Evolutionary conservation across 163 green algal species (phyloP).

Genomic region (Volvox carteri): DNA sequence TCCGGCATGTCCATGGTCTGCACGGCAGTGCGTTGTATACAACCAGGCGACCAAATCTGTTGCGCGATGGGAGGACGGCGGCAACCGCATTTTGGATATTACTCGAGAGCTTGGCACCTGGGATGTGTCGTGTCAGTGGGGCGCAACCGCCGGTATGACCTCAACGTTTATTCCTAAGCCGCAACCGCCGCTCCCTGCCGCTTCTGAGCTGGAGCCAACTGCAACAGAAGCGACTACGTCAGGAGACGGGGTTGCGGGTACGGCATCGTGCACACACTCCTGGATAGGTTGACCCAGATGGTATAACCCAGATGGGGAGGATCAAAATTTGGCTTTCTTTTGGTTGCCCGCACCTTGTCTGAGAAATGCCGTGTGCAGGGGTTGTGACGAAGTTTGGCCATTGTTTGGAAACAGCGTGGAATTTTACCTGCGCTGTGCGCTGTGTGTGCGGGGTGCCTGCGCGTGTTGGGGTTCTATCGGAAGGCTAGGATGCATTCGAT

Average conservation of each 20-base stretch:
- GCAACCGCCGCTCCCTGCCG: background rate
- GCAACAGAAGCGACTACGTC: background rate
- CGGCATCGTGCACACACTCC: background rate
- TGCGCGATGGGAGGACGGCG: constrained; percentile 51
- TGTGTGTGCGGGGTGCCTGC: no score
- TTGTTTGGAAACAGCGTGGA: no score
- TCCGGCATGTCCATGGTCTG: background rate
- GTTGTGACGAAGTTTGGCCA: no score
- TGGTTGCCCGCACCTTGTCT: no score
- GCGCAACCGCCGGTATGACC: constrained; percentile 23
- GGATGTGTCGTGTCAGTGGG: constrained; percentile 36
- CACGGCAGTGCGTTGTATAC: constrained; percentile 41
- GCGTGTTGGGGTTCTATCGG: no score
- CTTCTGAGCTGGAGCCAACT: background rate
- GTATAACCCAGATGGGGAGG: no score
- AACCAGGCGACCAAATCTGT: constrained; percentile 25
- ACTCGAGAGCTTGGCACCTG: background rate
- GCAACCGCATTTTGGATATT: constrained; percentile 45
- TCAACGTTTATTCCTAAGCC: constrained; percentile 14
- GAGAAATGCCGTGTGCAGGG: no score
- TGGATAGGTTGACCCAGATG: no score
- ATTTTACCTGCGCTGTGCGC: no score
- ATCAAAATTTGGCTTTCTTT: no score
- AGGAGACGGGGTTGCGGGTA: background rate
- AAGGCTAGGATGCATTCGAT: no score